Conservation (phyloP, 768 basidiomycete species). For the Daedaleopsis sinensis region DNA sequence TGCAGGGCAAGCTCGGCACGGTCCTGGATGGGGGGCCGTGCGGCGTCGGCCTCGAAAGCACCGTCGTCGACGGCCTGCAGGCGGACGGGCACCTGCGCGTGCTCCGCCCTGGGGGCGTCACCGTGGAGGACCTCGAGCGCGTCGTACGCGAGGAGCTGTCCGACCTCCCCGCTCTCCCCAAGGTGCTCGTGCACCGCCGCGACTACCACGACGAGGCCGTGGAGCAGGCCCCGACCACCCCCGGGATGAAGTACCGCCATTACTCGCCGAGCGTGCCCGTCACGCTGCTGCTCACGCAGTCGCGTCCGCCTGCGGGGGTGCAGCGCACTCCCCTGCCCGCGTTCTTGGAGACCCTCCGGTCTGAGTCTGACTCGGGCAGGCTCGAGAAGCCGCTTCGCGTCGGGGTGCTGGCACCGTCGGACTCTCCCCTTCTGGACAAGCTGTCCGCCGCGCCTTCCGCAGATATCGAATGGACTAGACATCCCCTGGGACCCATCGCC, state of each 20-base stretch:
- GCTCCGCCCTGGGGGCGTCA: conserved; percentile 89
- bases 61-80: conserved; percentile 88
- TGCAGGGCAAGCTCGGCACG: conserved; percentile 70
- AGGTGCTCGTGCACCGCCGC: conserved; percentile 76
- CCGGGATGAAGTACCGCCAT: conserved; percentile 99
- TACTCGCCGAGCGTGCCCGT: conserved; percentile 93
- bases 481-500: conserved; percentile 46
- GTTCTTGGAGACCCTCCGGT: conserved; percentile 49
- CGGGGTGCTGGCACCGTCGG: conserved; percentile 69
- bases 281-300: conserved; percentile 61
- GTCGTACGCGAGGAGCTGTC: conserved; percentile 49
- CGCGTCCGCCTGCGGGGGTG: conserved; percentile 43
- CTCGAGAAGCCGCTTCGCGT: conserved; percentile 44
- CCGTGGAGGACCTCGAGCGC: conserved; percentile 81
- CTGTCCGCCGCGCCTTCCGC: conserved; percentile 24
- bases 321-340: conserved; percentile 33
- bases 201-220: conserved; percentile 74
- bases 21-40: conserved; percentile 95
- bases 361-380: conserved; percentile 20
- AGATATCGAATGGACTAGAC: conserved; percentile 58
- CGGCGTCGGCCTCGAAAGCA: conserved; percentile 91
- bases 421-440: conserved; percentile 45
- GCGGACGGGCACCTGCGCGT: conserved; percentile 77
- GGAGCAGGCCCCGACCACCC: conserved; percentile 86
- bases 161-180: conserved; percentile 42